Conservation (phyloP, 2,329 filamentous ascomycete genomes). For the Microdochium paspali region DNA sequence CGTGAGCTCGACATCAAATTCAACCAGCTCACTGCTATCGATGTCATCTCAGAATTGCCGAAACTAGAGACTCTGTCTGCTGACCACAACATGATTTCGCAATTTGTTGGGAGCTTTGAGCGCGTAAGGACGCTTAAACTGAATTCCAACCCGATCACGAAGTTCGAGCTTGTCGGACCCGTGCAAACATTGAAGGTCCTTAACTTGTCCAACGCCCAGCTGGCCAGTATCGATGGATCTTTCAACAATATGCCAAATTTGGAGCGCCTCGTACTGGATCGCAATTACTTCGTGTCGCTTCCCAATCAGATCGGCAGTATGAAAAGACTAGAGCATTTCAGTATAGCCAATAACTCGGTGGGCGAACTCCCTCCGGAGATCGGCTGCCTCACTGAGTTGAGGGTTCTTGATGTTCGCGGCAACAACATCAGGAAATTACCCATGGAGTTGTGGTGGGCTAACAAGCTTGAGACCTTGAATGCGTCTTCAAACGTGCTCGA, state of each 20-base stretch:
- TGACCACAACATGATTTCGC: slow-evolving; percentile 87
- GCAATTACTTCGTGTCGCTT: slow-evolving; percentile 90
- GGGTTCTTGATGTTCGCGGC: slow-evolving; percentile 78
- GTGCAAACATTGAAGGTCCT: slow-evolving; percentile 77
- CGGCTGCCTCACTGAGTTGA: slow-evolving; percentile 76
- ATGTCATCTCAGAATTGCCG: slow-evolving; percentile 75
- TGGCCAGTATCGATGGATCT: slow-evolving; percentile 80
- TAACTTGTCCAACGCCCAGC: slow-evolving; percentile 83
- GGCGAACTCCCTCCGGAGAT: slow-evolving; percentile 79
- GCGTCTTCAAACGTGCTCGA: slow-evolving; percentile 91
- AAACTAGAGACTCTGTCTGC: slow-evolving; percentile 81
- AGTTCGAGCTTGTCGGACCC: slow-evolving; percentile 71
- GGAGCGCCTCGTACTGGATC: slow-evolving; percentile 81
- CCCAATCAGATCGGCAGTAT: slow-evolving; percentile 79
- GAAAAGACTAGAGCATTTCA: slow-evolving; percentile 78
- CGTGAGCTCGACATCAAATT: slow-evolving; percentile 93
- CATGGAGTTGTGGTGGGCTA: slow-evolving; percentile 92
- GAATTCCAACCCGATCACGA: slow-evolving; percentile 91
- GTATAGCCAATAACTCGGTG: slow-evolving; percentile 85
- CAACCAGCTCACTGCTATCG: slow-evolving; percentile 81
- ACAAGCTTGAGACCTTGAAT: slow-evolving; percentile 83
- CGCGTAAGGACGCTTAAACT: slow-evolving; percentile 76
- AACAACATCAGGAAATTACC: slow-evolving; percentile 89
- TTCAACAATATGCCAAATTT: slow-evolving; percentile 83
- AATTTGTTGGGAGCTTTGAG: slow-evolving; percentile 82